These are phyloP conservation scores for Suhomyces pyralidae DNA, from an alignment of 805 yeast genomes.

Conservation along the genomic window DNA sequence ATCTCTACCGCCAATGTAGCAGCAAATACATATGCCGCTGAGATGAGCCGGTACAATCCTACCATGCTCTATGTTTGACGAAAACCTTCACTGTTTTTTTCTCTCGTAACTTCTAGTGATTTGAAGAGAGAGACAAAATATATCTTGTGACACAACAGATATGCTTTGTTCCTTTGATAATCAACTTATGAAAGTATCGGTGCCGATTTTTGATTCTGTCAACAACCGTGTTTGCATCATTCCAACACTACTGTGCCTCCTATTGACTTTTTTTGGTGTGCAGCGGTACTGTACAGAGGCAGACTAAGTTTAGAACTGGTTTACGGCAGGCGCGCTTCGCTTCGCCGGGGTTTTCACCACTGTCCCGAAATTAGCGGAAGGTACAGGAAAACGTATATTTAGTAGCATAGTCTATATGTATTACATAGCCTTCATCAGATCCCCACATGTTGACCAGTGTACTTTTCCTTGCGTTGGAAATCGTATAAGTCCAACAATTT, in stretches of 20 bases:
- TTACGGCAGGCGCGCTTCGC: not conserved
- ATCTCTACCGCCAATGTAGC: conserved; percentile 29
- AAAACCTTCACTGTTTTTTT: not conserved
- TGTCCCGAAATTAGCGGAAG: not conserved
- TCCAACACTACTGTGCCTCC: conserved; percentile 5
- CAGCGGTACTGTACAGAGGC: not conserved
- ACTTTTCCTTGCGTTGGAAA: not conserved
- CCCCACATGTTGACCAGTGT: not conserved
- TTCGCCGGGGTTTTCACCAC: not conserved
- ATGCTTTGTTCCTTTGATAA: not conserved
- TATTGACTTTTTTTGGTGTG: conserved; percentile 1
- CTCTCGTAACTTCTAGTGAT: not conserved
- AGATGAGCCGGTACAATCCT: not conserved
- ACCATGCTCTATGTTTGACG: not conserved
- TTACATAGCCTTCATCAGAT: not conserved
- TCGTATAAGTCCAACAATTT: not conserved
- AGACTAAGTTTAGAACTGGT: conserved; percentile 1
- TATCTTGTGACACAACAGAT: not conserved
- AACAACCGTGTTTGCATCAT: not conserved
- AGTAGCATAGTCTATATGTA: not conserved
- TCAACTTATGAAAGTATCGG: not conserved
- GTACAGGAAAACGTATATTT: not conserved
- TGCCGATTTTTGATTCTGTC: not conserved
- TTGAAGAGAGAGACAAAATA: not conserved
- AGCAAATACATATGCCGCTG: not conserved